Evolutionary conservation across 1,284 basidiomycete genomes (phyloP).

Genomic region (Amylostereum chailletii): DNA sequence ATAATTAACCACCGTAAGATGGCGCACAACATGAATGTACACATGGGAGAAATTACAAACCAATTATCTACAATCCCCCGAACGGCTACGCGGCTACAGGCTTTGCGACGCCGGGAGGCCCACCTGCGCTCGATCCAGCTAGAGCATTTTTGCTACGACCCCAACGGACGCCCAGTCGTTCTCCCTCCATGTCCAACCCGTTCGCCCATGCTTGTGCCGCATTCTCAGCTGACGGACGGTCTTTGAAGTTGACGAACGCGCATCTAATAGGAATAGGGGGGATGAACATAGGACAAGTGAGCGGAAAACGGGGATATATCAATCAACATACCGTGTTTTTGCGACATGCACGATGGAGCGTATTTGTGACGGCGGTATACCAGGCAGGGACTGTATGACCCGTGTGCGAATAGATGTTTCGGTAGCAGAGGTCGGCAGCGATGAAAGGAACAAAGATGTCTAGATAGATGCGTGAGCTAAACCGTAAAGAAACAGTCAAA

Average conservation of each 20-base stretch:
- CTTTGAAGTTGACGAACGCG: constrained; percentile 92
- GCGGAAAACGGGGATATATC: not conserved
- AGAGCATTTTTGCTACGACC: constrained; percentile 53
- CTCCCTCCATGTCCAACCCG: constrained; percentile 80
- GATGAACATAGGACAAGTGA: constrained; percentile 2
- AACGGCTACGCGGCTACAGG: not conserved
- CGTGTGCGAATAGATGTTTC: constrained; percentile 76
- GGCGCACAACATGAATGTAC: too few relatives aligned
- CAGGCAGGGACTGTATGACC: constrained; percentile 66
- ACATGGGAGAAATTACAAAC: too few relatives aligned
- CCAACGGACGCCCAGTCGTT: constrained; percentile 79
- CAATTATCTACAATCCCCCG: too few relatives aligned
- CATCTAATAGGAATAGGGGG: constrained; percentile 45
- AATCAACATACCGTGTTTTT: constrained; percentile 53
- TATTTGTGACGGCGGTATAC: constrained; percentile 58
- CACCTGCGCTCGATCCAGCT: not conserved
- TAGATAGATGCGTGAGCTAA: constrained; percentile 22
- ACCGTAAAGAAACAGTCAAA: not conserved
- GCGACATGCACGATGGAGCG: constrained; percentile 83
- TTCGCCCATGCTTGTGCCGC: constrained; percentile 83
- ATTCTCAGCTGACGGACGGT: constrained; percentile 72
- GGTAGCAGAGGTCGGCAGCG: constrained; percentile 65
- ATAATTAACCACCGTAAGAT: too few relatives aligned
- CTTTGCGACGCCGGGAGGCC: not conserved
- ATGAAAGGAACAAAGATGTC: constrained; percentile 90